Percentiles rank a stretch among this genome's conserved stretches.
These are phyloP conservation scores for Biscogniauxia mediterranea DNA, from an alignment of 2,329 filamentous ascomycete species.

Conservation along the genomic window DNA sequence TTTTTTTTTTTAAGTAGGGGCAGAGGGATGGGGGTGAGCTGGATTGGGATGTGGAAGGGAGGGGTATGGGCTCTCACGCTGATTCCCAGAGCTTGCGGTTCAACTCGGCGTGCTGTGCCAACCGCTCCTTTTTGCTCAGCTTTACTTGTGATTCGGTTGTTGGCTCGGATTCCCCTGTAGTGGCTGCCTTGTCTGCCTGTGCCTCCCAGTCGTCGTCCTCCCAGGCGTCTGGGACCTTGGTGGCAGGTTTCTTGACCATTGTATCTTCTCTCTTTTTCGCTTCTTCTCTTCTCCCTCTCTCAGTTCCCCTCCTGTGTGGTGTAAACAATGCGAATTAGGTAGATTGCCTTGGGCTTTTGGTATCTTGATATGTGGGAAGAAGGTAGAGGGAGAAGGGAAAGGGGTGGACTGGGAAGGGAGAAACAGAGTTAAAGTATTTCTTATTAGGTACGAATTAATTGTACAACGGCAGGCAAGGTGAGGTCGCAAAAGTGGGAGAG, in stretches of 20 bases:
- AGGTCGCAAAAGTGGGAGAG: not conserved
- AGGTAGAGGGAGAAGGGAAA: not conserved
- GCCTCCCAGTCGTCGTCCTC: conserved; percentile 83
- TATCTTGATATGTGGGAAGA: not conserved
- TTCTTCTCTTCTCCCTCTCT: conserved; percentile 12
- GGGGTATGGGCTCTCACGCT: conserved; percentile 57
- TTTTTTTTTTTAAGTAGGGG: no score
- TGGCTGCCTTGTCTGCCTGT: conserved; percentile 61
- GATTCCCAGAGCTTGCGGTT: conserved; percentile 88
- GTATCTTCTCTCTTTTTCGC: conserved; percentile 4
- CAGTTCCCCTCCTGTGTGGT: not conserved
- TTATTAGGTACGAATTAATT: not conserved
- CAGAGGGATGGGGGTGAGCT: no score
- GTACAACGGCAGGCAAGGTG: not conserved
- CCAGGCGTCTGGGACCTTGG: conserved; percentile 72
- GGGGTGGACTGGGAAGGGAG: not conserved
- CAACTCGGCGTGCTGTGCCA: conserved; percentile 76
- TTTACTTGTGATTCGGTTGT: conserved; percentile 37
- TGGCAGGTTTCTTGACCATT: conserved; percentile 44
- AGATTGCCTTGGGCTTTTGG: not conserved
- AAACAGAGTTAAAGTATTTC: not conserved
- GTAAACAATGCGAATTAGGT: not conserved
- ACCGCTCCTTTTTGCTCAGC: conserved; percentile 71
- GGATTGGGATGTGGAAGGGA: not conserved
- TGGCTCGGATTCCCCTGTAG: conserved; percentile 37